phyloP scores from a whole-genome alignment of 2,329 filamentous ascomycete species.

The Nothomitra cinnamomea region DNA sequence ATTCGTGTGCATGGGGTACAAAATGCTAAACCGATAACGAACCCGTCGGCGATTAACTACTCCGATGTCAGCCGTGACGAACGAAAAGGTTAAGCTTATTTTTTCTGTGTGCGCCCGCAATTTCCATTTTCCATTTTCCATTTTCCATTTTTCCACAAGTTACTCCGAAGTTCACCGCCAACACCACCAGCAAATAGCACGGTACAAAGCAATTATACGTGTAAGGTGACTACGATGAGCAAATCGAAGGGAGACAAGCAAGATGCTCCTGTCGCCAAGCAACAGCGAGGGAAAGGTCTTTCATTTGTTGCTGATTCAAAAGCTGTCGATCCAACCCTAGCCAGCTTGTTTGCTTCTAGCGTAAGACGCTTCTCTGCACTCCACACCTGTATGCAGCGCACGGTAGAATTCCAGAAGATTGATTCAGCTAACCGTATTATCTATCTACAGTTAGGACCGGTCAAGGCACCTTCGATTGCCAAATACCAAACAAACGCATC shows the following conservation, averaged over 20 bases:
- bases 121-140: no score
- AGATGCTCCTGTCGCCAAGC: not conserved
- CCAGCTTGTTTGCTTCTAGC: slow-evolving; percentile 30
- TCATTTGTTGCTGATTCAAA: slow-evolving; percentile 17
- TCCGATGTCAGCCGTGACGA: no score
- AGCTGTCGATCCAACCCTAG: slow-evolving; percentile 25
- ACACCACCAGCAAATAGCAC: no score
- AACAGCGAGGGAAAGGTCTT: slow-evolving; percentile 8
- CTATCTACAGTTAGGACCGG: slow-evolving; percentile 18
- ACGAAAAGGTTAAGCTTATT: no score
- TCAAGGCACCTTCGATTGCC: slow-evolving; percentile 16
- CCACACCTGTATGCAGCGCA: no score
- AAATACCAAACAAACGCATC: slow-evolving; percentile 7
- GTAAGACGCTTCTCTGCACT: slow-evolving; percentile 15
- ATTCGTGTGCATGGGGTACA: not conserved
- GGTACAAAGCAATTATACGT: not conserved
- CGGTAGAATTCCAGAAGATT: no score
- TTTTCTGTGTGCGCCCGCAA: no score
- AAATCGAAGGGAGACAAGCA: slow-evolving; percentile 6
- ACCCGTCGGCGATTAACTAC: not conserved
- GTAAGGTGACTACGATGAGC: slow-evolving; percentile 17
- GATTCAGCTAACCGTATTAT: no score
- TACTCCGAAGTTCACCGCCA: no score
- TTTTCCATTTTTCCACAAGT: no score
- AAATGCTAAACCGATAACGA: not conserved